Evolutionary conservation across 1,284 basidiomycete species (phyloP), one percentile per base, ranked within the genome.

Genomic region (Papiliotrema fonsecae): DNA sequence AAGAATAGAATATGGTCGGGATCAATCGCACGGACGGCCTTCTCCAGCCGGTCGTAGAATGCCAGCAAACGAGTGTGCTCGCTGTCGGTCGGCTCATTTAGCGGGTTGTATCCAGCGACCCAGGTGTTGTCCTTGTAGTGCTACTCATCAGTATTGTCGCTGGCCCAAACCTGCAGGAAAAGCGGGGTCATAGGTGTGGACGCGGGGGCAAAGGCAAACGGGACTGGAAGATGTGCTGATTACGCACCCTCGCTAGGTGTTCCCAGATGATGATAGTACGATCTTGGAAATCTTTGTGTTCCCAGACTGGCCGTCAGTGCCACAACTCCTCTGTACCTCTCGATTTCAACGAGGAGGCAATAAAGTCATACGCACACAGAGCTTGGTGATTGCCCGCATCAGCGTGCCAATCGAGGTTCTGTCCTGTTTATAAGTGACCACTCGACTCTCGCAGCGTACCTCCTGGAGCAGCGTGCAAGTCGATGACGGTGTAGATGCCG

Each of bases 261-360:
- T 76, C 77, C 85, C 86, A 87, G 26, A 87, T 76, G 79, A 80
- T 81, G 35, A 86, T 72, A 2, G 81, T 68, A 4, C 85, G 77
- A 62, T 87, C 83, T 66, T 87, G 84, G 68, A 86, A 86, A 65
- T 87, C 84, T 58, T 81, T 85, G 73, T 86, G 84, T 11, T 75
- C 75, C 83, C 84, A 87, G 72, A 87, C 83, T 59, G 75, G 21
- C 70, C 70, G 26, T 28, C 24, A 42, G 28, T n/a, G 9, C 30
- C 30, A 32, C 16, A n/a, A n/a, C n/a, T n/a, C n/a, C n/a, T n/a
- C n/a, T n/a, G n/a, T n/a, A n/a, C 30, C 30, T 9, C 30, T 9
- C 30, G 30, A n/a, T 9, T 9, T 9, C 10, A n/a, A n/a, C 10
- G 30, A n/a, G 30, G 30, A n/a, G 30, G 30, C 10, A 39, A 39